phyloP scores from a whole-genome alignment of 2,329 filamentous ascomycete species.

The Neofusicoccum sp. region DNA sequence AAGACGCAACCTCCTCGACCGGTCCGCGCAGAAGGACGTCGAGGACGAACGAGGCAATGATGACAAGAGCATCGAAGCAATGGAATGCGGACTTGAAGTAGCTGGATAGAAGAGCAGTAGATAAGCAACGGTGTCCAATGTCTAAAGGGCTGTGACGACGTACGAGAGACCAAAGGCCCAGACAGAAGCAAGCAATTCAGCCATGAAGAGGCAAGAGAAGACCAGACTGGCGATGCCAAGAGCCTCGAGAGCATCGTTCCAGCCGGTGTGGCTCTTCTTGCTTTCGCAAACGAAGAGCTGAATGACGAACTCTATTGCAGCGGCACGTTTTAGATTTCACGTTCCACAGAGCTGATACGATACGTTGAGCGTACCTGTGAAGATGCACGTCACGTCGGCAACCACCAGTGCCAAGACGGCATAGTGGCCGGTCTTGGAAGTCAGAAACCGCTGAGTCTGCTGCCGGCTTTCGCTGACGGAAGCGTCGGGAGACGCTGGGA shows the following conservation, averaged over 20 bases:
- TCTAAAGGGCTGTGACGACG: conserved; percentile 28
- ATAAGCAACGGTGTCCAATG: background rate
- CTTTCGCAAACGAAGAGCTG: conserved; percentile 50
- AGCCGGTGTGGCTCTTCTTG: conserved; percentile 27
- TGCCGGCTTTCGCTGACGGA: conserved; percentile 20
- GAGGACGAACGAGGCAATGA: conserved; percentile 60
- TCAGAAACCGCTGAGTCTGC: conserved; percentile 38
- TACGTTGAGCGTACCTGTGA: conserved; percentile 34
- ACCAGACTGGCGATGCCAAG: conserved; percentile 56
- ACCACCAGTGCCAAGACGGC: conserved; percentile 49
- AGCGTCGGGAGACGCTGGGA: background rate
- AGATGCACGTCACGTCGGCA: conserved; percentile 52
- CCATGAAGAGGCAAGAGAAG: conserved; percentile 64
- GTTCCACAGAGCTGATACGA: background rate
- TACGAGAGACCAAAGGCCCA: conserved; percentile 62
- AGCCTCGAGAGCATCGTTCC: conserved; percentile 39
- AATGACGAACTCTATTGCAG: conserved; percentile 46
- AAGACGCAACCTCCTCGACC: conserved; percentile 61
- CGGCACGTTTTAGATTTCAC: background rate
- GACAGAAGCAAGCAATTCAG: conserved; percentile 58
- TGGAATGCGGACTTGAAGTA: conserved; percentile 53
- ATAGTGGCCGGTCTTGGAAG: conserved; percentile 51
- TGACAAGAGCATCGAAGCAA: conserved; percentile 62
- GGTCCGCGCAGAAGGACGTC: conserved; percentile 61
- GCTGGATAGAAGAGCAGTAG: conserved; percentile 5